Conservation (phyloP, 805 yeast genomes). For the Saitoella complicata region DNA sequence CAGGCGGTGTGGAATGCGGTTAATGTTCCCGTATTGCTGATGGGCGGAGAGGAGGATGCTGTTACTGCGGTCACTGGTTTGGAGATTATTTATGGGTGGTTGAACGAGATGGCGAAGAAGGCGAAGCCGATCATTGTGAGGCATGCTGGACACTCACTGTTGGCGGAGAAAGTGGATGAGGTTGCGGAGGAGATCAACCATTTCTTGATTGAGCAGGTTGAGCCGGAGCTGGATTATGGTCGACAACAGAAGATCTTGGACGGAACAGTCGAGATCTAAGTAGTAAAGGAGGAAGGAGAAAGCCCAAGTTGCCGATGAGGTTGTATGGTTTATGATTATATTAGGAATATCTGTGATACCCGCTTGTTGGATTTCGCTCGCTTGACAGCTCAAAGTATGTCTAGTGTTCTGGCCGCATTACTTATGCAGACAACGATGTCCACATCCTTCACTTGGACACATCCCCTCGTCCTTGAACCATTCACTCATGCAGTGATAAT, state of each 20-base stretch:
- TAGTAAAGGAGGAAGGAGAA: conserved; percentile 55
- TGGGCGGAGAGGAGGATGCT: conserved; percentile 43
- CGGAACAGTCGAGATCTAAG: conserved; percentile 55
- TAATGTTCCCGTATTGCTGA: conserved; percentile 33
- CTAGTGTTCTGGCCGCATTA: not conserved
- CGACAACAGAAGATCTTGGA: conserved; percentile 48
- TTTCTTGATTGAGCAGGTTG: conserved; percentile 34
- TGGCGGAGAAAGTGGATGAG: conserved; percentile 20
- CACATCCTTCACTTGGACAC: conserved; percentile 38
- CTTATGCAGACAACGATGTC: not conserved
- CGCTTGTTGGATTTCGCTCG: too few relatives aligned
- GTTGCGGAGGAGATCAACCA: conserved; percentile 26
- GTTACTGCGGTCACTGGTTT: conserved; percentile 29
- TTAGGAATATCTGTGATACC: too few relatives aligned
- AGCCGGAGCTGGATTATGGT: conserved; percentile 43
- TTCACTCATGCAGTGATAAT: conserved; percentile 55
- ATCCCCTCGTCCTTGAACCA: conserved; percentile 61
- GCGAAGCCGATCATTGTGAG: too few relatives aligned
- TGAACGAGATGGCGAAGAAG: too few relatives aligned
- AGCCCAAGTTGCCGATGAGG: conserved; percentile 31
- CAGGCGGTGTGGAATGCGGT: conserved; percentile 27
- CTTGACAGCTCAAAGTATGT: too few relatives aligned
- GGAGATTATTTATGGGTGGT: too few relatives aligned
- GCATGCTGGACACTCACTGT: too few relatives aligned
- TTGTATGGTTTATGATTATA: too few relatives aligned